Base-by-base conservation (phyloP, 345 rosid species). In the Eucalyptus dawsonii region DNA sequence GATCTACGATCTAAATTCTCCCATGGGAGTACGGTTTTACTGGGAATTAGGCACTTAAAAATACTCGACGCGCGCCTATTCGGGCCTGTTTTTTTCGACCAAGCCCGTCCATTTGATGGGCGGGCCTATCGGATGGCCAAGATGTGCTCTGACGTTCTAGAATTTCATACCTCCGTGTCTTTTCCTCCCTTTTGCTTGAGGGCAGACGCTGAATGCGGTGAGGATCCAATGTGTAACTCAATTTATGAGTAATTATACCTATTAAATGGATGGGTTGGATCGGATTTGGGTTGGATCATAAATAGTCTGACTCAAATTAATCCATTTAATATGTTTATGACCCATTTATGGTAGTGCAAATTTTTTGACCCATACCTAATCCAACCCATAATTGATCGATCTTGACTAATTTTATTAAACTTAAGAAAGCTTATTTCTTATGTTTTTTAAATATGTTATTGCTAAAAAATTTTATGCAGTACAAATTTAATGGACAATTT, bases 301-400 rank as follows among this genome's bases (percentile, higher is more conserved):
- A 50, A 50, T 50, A 14, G 1, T 50, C 6, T 2, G 1, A 50
- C 16, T 16, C 6, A 50, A 50, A 50, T 50, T 50, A 50, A 50
- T 6, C 2, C 3, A 50, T 50, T 50, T 50, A 50, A 50, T 50
- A 0, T 14, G 2, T 50, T 50, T 50, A 50, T 50, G 51, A 50
- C 16, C 16, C 16, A 50, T 50, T 50, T 50, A 50, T 14, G 16
- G 3, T 50, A 50, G 51, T 50, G 16, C 6, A 50, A 50, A 5
- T 14, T 50, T 50, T 50, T 50, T 50, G 6, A 50, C 51, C 14
- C 16, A 50, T 50, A 14, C 1, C 16, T 5, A 6, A 50, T 14
- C 2, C 3, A 1, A 50, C 2, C 50, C 16, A 50, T 50, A 50
- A 0, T 14, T 1, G 16, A 13, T 50, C 16, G 1, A 50, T 50